Base-by-base conservation (phyloP, 1,284 basidiomycete species). In the Pascua sp. region DNA sequence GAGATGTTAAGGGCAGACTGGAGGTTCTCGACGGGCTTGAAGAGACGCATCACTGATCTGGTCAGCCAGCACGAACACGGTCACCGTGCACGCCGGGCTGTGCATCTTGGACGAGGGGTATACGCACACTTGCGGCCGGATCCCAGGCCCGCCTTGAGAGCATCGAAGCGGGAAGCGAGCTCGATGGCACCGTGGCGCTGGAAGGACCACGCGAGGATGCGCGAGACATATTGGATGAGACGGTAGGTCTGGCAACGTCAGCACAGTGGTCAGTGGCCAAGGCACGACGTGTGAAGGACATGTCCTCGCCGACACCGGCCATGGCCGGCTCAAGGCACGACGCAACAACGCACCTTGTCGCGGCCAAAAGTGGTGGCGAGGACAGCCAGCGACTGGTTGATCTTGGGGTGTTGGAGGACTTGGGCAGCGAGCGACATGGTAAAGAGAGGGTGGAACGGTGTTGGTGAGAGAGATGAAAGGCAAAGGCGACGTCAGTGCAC, bases 21-120 rank as follows among this genome's bases (percentile, higher is more conserved):
- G 16, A 96, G 82, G 79, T 97, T 92, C 75, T 98, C 95, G 62
- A 96, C 69, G 37, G 93, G 93, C 78, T 97, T 96, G 68, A 93
- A 91, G 53, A 98, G 81, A 17, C 95, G 85, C 83, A 98, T 83
- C 51, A 97, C 93, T 96, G 69, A 7, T 11, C 12, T 13, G n/a
- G 42, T 55, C 51, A 49, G 43, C n/a, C 24, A 32, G 3, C 24
- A 32, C 24, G 24, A 32, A 32, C 24, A 32, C 24, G 4, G 24
- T 32, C 24, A 32, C 24, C 24, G 24, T 32, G 24, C 39, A 37
- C 24, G 36, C 42, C 10, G 36, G 24, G 24, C 24, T 32, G 24
- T 32, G 24, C 24, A 32, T 32, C 24, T 32, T 17, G 39, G 36
- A 24, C 24, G n/a, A n/a, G 12, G 18, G 39, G 43, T 13, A 12